Evolutionary conservation across 2,329 filamentous ascomycete genomes (phyloP).

Genomic region (Fusarium annulatum): DNA sequence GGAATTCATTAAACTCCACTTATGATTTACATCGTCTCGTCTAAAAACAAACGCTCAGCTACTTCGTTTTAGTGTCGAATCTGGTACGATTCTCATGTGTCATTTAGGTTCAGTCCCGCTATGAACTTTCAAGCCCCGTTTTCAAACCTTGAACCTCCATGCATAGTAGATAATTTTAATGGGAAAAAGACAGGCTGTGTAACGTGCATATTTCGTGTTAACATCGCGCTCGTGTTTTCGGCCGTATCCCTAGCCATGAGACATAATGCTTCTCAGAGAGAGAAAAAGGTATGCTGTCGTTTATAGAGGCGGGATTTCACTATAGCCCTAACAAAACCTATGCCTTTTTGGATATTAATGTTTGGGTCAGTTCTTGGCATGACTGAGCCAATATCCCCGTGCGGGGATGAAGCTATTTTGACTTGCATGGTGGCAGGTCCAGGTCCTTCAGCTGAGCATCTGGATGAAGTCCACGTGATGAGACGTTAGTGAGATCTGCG

Average conservation of each 20-base stretch:
- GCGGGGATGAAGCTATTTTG: neutral
- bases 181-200: too few species aligned
- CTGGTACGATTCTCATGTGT: too few species aligned
- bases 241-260: neutral
- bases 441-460: neutral
- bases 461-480: neutral
- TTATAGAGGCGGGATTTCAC: too few species aligned
- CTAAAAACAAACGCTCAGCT: neutral
- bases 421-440: neutral
- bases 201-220: neutral
- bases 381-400: neutral
- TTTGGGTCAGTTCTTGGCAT: neutral
- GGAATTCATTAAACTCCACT: neutral
- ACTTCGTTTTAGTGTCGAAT: neutral
- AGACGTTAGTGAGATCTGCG: neutral
- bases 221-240: neutral
- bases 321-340: too few species aligned
- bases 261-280: neutral
- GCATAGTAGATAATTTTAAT: neutral
- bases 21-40: neutral
- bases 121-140: neutral
- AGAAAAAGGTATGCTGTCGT: too few species aligned
- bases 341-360: too few species aligned
- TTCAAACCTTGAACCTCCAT: too few species aligned
- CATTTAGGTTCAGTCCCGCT: neutral